Evolutionary conservation across 2,329 filamentous ascomycete species (phyloP).

Genomic region (Pseudogymnoascus sp.): DNA sequence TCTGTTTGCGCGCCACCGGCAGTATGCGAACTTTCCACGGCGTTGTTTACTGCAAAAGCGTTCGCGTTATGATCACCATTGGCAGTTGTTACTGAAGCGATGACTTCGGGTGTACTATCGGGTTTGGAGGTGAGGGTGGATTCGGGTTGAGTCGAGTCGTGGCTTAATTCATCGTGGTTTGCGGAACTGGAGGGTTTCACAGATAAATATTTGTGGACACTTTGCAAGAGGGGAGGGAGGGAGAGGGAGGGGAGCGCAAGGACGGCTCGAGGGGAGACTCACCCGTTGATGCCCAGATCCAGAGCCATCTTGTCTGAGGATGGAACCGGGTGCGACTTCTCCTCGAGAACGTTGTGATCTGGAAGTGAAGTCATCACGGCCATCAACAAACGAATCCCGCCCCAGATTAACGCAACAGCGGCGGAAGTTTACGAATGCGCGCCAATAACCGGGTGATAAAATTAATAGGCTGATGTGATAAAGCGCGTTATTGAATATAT

Average conservation of each 20-base stretch:
- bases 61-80: constrained; percentile 22
- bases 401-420: neutral
- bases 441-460: constrained; percentile 29
- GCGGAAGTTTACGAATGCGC: constrained; percentile 24
- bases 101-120: neutral
- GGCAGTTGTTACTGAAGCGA: constrained; percentile 13
- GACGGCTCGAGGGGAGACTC: constrained; percentile 36
- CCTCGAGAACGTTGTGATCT: constrained; percentile 34
- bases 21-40: neutral
- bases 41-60: constrained; percentile 11
- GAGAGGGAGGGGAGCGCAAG: constrained; percentile 23
- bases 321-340: constrained; percentile 44
- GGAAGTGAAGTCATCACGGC: constrained; percentile 48
- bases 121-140: constrained; percentile 15
- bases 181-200: constrained; percentile 27
- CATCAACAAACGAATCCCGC: constrained; percentile 34
- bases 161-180: constrained; percentile 25
- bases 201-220: constrained; percentile 29
- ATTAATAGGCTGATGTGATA: neutral
- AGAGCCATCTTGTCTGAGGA: constrained; percentile 46
- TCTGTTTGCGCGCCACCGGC: neutral
- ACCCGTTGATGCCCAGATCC: constrained; percentile 52
- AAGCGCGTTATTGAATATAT: neutral
- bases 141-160: constrained; percentile 21
- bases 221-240: constrained; percentile 19